A percentile compares a stretch with the other conserved stretches of the same genome.
phyloP scores from a whole-genome alignment of 805 yeast species.

The Zygotorulaspora chibaensis region DNA sequence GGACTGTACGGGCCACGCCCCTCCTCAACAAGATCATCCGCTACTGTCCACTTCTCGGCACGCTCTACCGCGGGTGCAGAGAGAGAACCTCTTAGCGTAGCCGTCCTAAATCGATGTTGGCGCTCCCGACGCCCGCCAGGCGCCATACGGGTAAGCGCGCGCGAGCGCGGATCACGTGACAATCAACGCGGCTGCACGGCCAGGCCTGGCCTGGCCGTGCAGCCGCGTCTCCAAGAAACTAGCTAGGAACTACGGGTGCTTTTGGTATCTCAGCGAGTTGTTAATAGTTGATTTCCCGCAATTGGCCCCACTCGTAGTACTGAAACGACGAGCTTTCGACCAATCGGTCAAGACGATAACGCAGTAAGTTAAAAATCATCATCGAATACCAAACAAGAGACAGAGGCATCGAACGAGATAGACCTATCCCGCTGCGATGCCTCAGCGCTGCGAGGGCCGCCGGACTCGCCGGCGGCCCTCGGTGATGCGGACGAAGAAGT shows the following conservation, averaged over 20 bases:
- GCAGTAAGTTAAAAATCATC: slow-evolving; percentile 26
- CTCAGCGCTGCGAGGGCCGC: neutral
- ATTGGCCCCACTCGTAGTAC: neutral
- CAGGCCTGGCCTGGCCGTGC: neutral
- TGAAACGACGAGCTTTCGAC: neutral
- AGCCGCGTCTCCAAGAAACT: neutral
- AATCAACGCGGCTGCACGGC: neutral
- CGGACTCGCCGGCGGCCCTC: too few relatives aligned
- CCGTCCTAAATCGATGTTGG: neutral
- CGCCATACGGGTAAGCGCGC: neutral
- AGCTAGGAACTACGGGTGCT: neutral
- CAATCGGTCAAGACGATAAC: slow-evolving; percentile 35
- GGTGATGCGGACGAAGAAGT: too few relatives aligned
- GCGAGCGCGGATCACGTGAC: neutral
- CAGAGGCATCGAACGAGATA: neutral
- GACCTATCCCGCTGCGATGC: neutral
- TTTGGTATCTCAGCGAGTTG: neutral
- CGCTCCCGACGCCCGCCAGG: neutral
- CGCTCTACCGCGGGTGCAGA: neutral
- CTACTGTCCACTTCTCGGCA: neutral
- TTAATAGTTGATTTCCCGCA: neutral
- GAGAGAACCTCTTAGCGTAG: neutral
- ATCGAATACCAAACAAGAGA: slow-evolving; percentile 3
- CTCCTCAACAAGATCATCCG: slow-evolving; percentile 1
- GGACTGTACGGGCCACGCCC: slow-evolving; percentile 1